Evolutionary conservation across 768 basidiomycete genomes (phyloP), one percentile per base, ranked within the genome.

Genomic region (Asterophora lycoperdoides): DNA sequence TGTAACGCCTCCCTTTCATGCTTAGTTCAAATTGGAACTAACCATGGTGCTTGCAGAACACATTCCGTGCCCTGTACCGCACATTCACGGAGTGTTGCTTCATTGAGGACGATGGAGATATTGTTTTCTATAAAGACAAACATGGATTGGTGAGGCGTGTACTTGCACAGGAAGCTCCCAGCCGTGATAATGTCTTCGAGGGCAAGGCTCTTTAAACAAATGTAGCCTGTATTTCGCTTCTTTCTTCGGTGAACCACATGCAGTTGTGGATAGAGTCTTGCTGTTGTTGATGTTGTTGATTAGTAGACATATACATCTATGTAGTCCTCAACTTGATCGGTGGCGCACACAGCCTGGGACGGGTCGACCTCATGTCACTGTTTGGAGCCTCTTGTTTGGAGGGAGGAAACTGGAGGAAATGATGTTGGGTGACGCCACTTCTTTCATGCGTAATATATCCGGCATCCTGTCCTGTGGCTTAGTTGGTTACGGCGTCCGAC

Each of bases 81-180:
- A 73, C 78, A 4, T 83, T 83, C 64, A 79, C 76, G 1, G 63
- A 80, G 55, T 83, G 83, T 63, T 70, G 70, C 49, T 83, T 82
- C 64, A 76, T 83, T 39, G 81, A 84, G 58, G 81, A 83, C 43
- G 72, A 82, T 19, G 82, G 80, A 9, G 73, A 76, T 41, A 75
- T 83, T 49, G 69, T 83, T 0, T 83, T 84, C 60, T 82, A 81
- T 66, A 80, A 77, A 64, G 77, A 81, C 59, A 69, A 64, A 48
- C 55, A 76, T 11, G 80, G 81, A 5, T 58, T 69, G 32, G 65
- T 72, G 13, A 54, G 60, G 5, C 70, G 77, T 20, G 56, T 64
- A 11, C 48, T 72, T 14, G 67, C 69, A 5, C 50, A 56, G 7
- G 56, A 41, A n/a, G 53, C 51, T 8, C 37, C 57, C 19, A 42